phyloP scores from a whole-genome alignment of 177 flowering plant genomes.

The Vitis hybrid region DNA sequence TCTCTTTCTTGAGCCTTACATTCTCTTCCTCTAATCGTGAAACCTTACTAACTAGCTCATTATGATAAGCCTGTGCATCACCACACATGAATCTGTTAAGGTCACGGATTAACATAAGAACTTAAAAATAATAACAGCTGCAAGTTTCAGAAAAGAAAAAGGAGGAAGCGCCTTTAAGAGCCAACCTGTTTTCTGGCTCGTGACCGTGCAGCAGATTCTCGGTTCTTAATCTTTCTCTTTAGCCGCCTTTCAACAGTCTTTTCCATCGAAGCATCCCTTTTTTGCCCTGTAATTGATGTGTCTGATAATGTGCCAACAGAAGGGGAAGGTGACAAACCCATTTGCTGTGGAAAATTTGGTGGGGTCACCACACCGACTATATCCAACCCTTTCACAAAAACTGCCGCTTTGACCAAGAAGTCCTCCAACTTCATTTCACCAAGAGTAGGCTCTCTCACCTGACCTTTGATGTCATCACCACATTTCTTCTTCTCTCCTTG shows the following conservation, averaged over 20 bases:
- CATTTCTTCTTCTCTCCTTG: slow-evolving; percentile 30
- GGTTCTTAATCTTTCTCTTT: slow-evolving; percentile 77
- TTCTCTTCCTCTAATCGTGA: slow-evolving; percentile 83
- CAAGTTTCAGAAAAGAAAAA: neutral
- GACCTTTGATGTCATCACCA: slow-evolving; percentile 26
- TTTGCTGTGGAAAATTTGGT: slow-evolving; percentile 41
- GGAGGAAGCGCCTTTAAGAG: neutral
- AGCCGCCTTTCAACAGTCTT: slow-evolving; percentile 72
- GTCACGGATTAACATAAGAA: neutral
- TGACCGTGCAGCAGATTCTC: slow-evolving; percentile 85
- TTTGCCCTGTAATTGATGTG: slow-evolving; percentile 48
- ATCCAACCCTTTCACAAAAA: slow-evolving; percentile 48
- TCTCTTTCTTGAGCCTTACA: slow-evolving; percentile 64
- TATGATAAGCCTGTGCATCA: slow-evolving; percentile 67
- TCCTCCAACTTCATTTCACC: slow-evolving; percentile 90
- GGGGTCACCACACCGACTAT: slow-evolving; percentile 15
- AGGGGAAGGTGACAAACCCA: slow-evolving; percentile 42
- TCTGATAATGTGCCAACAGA: slow-evolving; percentile 53
- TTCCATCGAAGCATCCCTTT: slow-evolving; percentile 54
- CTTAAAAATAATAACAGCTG: neutral
- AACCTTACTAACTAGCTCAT: slow-evolving; percentile 83
- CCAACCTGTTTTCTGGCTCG: slow-evolving; percentile 80
- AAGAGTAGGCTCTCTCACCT: slow-evolving; percentile 48
- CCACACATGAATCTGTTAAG: slow-evolving; percentile 1
- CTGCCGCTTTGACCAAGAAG: slow-evolving; percentile 74